These are phyloP conservation scores for Laguncularia racemosa DNA, from an alignment of 345 rosid genomes.

Conservation along the genomic window DNA sequence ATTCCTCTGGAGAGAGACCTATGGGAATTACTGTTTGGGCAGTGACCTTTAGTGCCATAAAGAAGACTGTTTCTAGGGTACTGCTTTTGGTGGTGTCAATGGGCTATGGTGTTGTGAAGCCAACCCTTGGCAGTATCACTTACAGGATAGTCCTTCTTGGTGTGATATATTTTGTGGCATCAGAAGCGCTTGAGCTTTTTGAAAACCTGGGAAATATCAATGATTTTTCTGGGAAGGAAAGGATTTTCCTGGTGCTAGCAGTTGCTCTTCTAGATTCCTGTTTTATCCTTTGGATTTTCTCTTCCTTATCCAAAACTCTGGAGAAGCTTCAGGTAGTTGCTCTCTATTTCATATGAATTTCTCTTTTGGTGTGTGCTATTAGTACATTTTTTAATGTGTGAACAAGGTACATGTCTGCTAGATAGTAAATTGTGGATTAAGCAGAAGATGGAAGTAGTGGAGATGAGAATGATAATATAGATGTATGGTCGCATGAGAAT, in stretches of 20 bases:
- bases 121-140: conserved; percentile 26
- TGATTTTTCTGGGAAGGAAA: conserved; percentile 31
- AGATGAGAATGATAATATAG: too few relatives aligned
- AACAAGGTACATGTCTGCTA: too few relatives aligned
- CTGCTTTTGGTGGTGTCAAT: conserved; percentile 34
- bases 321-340: conserved; percentile 35
- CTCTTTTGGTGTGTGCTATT: neutral
- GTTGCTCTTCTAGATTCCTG: conserved; percentile 32
- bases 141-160: conserved; percentile 26
- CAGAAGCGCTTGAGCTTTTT: conserved; percentile 33
- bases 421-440: too few relatives aligned
- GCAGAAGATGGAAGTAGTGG: too few relatives aligned
- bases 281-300: conserved; percentile 40
- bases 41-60: conserved; percentile 25
- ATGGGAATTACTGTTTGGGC: conserved; percentile 31
- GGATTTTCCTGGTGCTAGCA: conserved; percentile 26
- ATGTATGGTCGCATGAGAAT: too few relatives aligned
- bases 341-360: neutral
- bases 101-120: conserved; percentile 38
- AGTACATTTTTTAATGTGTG: too few relatives aligned
- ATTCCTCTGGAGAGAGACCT: conserved; percentile 28
- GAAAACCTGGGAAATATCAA: conserved; percentile 35
- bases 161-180: conserved; percentile 19
- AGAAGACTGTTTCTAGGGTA: conserved; percentile 30
- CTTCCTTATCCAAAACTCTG: conserved; percentile 30